Evolutionary conservation across 345 rosid genomes (phyloP).

Genomic region (Adansonia digitata): DNA sequence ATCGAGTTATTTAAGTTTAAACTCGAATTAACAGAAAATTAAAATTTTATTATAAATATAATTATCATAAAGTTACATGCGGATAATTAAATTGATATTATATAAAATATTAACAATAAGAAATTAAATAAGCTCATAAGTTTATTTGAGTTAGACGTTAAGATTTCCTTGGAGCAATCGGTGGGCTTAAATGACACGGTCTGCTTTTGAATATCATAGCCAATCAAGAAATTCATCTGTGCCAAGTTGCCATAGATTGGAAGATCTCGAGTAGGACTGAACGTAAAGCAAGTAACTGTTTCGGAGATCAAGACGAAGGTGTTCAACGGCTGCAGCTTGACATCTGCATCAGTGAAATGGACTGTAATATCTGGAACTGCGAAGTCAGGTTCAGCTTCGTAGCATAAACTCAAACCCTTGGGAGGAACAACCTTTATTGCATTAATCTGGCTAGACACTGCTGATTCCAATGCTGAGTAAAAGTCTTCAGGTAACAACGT

Average conservation of each 20-base stretch:
- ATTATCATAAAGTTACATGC: too few relatives aligned
- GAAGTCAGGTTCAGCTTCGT: constrained; percentile 2
- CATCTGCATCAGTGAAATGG: constrained; percentile 41
- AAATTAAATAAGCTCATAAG: too few relatives aligned
- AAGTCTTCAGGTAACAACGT: constrained; percentile 33
- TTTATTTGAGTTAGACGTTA: too few relatives aligned
- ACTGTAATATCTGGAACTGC: constrained; percentile 31
- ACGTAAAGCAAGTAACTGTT: constrained; percentile 35
- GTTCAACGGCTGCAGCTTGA: constrained; percentile 29
- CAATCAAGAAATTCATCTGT: constrained; percentile 50
- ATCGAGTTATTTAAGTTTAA: too few relatives aligned
- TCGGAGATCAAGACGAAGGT: constrained; percentile 28
- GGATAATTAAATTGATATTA: too few relatives aligned
- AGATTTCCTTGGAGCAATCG: constrained; percentile 42
- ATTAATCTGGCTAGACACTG: constrained; percentile 18
- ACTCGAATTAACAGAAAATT: too few relatives aligned
- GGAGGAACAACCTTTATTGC: constrained; percentile 25
- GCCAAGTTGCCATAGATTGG: constrained; percentile 45
- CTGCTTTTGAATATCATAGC: constrained; percentile 33
- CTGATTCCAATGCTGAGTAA: constrained; percentile 18
- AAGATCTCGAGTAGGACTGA: not conserved
- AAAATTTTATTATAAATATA: too few relatives aligned
- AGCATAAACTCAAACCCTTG: constrained; percentile 32
- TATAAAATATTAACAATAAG: too few relatives aligned
- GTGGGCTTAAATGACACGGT: constrained; percentile 42